Conservation (phyloP, 2,329 filamentous ascomycete genomes). For the Tothia fuscella region DNA sequence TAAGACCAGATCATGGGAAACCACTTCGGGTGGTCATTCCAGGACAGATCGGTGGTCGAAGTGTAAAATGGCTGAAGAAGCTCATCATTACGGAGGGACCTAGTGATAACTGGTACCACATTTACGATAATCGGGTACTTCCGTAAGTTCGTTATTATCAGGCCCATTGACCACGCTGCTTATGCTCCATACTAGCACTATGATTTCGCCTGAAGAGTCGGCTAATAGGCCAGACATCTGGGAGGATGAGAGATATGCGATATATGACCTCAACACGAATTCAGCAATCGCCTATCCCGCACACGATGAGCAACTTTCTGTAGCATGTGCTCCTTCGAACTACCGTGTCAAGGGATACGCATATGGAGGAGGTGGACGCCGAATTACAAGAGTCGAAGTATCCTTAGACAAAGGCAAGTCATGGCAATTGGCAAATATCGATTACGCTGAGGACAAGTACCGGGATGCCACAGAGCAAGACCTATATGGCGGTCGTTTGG, state of each 20-base stretch:
- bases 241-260: conserved; percentile 83
- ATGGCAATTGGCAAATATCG: conserved; percentile 66
- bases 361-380: conserved; percentile 75
- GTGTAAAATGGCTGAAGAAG: conserved; percentile 83
- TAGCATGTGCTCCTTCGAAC: conserved; percentile 35
- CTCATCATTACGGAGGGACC: conserved; percentile 67
- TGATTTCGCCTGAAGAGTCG: conserved; percentile 69
- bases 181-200: conserved; percentile 40
- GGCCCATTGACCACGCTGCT: neutral
- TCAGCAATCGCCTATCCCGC: conserved; percentile 70
- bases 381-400: conserved; percentile 71
- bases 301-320: conserved; percentile 56
- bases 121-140: conserved; percentile 82
- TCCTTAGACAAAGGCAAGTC: conserved; percentile 71
- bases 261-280: conserved; percentile 84
- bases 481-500: conserved; percentile 66
- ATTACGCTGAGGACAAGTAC: conserved; percentile 79
- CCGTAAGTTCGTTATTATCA: conserved; percentile 38
- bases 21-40: conserved; percentile 75
- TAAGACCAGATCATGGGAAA: conserved; percentile 75
- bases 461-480: conserved; percentile 49
- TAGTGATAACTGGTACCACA: conserved; percentile 91
- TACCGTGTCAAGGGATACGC: conserved; percentile 73
- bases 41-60: conserved; percentile 82
- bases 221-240: conserved; percentile 64